phyloP scores from a whole-genome alignment of 2,329 filamentous ascomycete genomes.

The Phialophora expanda region DNA sequence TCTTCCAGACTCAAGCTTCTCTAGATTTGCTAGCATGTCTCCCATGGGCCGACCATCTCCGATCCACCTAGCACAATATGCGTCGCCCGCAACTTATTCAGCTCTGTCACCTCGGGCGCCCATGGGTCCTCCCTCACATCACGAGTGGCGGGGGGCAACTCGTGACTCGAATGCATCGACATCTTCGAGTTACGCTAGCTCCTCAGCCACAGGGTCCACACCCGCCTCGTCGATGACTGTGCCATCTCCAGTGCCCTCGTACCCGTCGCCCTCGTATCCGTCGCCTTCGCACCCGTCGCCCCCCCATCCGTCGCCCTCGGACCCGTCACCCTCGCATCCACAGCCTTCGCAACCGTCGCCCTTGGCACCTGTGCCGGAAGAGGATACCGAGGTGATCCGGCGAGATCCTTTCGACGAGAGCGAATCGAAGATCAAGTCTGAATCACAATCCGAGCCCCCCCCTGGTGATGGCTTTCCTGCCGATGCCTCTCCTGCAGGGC shows the following conservation, averaged over 20 bases:
- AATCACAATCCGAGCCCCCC: conserved; percentile 6
- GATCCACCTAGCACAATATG: conserved; percentile 42
- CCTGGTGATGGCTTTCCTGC: background rate
- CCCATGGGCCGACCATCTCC: conserved; percentile 39
- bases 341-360: conserved; percentile 16
- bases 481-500: background rate
- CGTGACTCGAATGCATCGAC: conserved; percentile 33
- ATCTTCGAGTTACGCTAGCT: conserved; percentile 32
- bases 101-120: conserved; percentile 46
- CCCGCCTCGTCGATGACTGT: conserved; percentile 29
- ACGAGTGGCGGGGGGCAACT: conserved; percentile 35
- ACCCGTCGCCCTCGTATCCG: conserved; percentile 6
- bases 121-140: conserved; percentile 42
- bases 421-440: background rate
- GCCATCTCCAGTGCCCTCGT: conserved; percentile 31
- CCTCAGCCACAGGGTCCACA: conserved; percentile 28
- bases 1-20: conserved; percentile 42
- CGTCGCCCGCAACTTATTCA: conserved; percentile 43
- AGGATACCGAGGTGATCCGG: conserved; percentile 3
- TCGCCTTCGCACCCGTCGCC: background rate
- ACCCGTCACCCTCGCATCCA: conserved; percentile 13
- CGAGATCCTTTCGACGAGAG: background rate
- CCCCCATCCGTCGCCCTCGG: background rate
- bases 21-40: conserved; percentile 39
- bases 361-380: conserved; percentile 15